Conservation (phyloP, 2,329 filamentous ascomycete genomes). For the Cercospora zeae-maydis region DNA sequence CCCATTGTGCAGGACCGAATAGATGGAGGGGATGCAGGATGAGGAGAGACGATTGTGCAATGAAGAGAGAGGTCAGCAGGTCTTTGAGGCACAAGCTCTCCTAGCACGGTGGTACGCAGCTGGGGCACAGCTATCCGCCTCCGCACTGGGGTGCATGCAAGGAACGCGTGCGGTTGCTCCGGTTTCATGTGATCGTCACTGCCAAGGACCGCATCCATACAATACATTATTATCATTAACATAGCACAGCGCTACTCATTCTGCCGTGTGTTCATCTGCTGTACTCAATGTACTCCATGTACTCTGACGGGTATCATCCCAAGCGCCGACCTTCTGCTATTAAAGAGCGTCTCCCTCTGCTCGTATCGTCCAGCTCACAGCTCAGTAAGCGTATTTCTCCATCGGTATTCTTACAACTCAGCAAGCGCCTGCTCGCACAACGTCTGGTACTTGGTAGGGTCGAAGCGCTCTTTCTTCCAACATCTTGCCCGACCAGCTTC, state of each 20-base stretch:
- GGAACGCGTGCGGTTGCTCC: conserved; percentile 2
- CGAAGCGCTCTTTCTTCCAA: conserved; percentile 32
- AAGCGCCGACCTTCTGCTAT: neutral
- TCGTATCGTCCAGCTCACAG: neutral
- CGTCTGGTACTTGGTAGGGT: conserved; percentile 26
- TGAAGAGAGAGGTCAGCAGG: neutral
- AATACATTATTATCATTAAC: neutral
- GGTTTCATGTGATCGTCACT: conserved; percentile 4
- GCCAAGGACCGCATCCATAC: neutral
- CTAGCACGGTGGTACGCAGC: neutral
- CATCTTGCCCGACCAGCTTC: conserved; percentile 29
- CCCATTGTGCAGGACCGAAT: conserved; percentile 33
- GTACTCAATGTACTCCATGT: neutral
- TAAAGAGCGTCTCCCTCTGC: neutral
- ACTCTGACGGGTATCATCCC: neutral
- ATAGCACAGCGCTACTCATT: neutral
- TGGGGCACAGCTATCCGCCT: conserved; percentile 9
- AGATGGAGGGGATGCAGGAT: neutral
- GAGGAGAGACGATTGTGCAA: neutral
- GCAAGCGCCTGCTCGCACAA: conserved; percentile 32
- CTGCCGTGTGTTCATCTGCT: neutral
- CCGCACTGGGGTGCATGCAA: conserved; percentile 5
- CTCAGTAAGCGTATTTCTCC: neutral
- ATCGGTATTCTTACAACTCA: conserved; percentile 26
- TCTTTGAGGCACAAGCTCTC: neutral